Base-by-base conservation (phyloP, 331 rosid genomes). In the Dryas integrifolia region DNA sequence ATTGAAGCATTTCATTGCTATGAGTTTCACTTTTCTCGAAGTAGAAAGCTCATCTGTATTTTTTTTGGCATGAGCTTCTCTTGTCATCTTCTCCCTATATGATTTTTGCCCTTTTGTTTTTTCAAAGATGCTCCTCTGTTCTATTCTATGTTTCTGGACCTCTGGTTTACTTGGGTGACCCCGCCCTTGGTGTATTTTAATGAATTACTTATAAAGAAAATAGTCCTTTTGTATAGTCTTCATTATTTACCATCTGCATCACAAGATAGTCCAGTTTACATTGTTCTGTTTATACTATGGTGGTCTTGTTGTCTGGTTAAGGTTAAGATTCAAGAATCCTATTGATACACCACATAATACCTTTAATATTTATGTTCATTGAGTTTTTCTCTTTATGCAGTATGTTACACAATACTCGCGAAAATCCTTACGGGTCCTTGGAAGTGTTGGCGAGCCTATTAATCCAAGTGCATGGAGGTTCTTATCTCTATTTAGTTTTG, bases 391-490 rank as follows among this genome's bases (percentile, higher is more conserved):
- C 14, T 55, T 75, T 5, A 0, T 84, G 89, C 98, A 95, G 99
- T 79, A 82, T 87, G 99, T 92, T 70, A 92, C 83, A 39, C 87
- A 87, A 72, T 86, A 85, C 97, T 84, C 92, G 1, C 85, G 97
- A 80, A 87, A 92, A 85, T 89, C 99, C 26, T 88, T 95, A 60
- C 85, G 99, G 58, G 87, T 95, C 21, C 86, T 95, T 57, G 99
- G 97, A 79, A 95, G 97, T 79, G 99, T 91, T 15, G 99, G 99
- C 35, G 97, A 95, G 86, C 99, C 99, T 70, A 95, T 95, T 80
- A 95, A 95, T 83, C 99, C 99, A 71, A 90, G 96, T 83, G 96
- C 99, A 77, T 95, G 99, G 99, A 95, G 98, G 98, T 89, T 79
- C 66, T 55, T 66, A 70, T 59, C 74, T 68, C 58, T 30, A 30